Evolutionary conservation across 2,329 filamentous ascomycete species (phyloP), one percentile per base, ranked within the genome.

Genomic region (Scleromitrula shiraiana): DNA sequence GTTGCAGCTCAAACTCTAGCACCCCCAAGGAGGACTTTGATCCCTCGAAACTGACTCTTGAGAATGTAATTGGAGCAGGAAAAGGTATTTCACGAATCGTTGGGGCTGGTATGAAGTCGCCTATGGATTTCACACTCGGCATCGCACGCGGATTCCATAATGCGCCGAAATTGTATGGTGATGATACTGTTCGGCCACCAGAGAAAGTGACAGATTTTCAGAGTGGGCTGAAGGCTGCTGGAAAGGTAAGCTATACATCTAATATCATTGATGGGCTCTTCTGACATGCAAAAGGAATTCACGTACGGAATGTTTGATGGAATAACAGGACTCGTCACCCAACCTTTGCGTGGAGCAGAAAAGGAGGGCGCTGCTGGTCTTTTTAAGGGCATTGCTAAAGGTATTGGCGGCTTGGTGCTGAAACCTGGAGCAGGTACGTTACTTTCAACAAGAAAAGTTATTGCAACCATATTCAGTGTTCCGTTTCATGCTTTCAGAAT

Each of bases 81-180:
- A 83, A 79, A 56, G 80, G 83, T 2, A 75, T 89, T 29, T 76
- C 78, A 19, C 78, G 81, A n/a, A 83, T 93, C 40, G 78, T 90
- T 5, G 76, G 76, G 9, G 82, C 85, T n/a, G 79, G 85, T 5
- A 72, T 91, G 50, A 87, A 85, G 57, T 83, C 83, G 2, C 90
- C 89, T 0, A 83, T 93, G 74, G 88, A 95, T 63, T 84, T 95
- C 54, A 87, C 86, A 33, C 68, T 95, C 35, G 85, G 85, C 1
- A 68, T 95, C 30, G 85, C 89, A 0, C 85, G 85, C 64, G 90
- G 90, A 0, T 94, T 95, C 63, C 84, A 91, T 62, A 95, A 95
- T 58, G 83, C 86, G 5, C 89, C 90, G 0, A 83, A 79, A 56
- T 70, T 95, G 1, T 95, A 95, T 62, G 85, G 89, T 35, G 89